A percentile compares a stretch with the other conserved stretches of the same genome.
phyloP scores from a whole-genome alignment of 805 yeast genomes.

The Ogataea henricii region DNA sequence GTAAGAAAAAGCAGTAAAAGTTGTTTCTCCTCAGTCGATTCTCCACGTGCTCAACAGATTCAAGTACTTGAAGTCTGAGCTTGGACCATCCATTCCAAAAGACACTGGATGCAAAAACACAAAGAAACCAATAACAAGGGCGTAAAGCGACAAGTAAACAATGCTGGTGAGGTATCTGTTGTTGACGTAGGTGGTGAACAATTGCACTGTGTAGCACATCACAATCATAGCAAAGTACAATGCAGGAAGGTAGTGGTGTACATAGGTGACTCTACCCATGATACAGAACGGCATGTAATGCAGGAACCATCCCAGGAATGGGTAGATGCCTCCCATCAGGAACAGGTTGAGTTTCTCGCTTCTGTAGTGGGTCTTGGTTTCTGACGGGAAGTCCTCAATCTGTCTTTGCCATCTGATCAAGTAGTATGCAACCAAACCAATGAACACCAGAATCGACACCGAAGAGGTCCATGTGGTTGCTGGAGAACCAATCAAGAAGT shows the following conservation, averaged over 20 bases:
- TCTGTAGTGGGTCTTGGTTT: constrained; percentile 25
- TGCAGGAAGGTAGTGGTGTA: constrained; percentile 96
- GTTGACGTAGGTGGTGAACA: constrained; percentile 23
- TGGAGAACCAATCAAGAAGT: constrained; percentile 74
- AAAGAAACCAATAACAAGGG: constrained; percentile 57
- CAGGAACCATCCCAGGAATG: constrained; percentile 87
- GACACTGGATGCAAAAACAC: constrained; percentile 65
- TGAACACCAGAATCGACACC: constrained; percentile 55
- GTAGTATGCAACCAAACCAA: constrained; percentile 45
- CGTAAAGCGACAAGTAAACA: constrained; percentile 50
- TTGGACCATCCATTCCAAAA: constrained; percentile 75
- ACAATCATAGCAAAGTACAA: constrained; percentile 89
- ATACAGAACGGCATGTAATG: constrained; percentile 86
- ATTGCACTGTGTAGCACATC: constrained; percentile 61
- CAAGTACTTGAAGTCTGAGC: constrained; percentile 48
- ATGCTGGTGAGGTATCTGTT: constrained; percentile 27
- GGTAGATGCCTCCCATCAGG: constrained; percentile 71
- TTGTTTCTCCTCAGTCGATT: constrained; percentile 12
- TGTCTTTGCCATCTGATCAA: constrained; percentile 85
- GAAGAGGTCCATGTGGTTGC: constrained; percentile 78
- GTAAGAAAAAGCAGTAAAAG: not conserved
- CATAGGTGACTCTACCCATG: constrained; percentile 96
- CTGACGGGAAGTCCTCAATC: constrained; percentile 54
- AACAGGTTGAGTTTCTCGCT: constrained; percentile 35
- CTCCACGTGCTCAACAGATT: constrained; percentile 62